These are phyloP conservation scores for Thuidium tamariscinum DNA, from an alignment of 225 moss, liverwort and hornwort genomes.

Conservation along the genomic window DNA sequence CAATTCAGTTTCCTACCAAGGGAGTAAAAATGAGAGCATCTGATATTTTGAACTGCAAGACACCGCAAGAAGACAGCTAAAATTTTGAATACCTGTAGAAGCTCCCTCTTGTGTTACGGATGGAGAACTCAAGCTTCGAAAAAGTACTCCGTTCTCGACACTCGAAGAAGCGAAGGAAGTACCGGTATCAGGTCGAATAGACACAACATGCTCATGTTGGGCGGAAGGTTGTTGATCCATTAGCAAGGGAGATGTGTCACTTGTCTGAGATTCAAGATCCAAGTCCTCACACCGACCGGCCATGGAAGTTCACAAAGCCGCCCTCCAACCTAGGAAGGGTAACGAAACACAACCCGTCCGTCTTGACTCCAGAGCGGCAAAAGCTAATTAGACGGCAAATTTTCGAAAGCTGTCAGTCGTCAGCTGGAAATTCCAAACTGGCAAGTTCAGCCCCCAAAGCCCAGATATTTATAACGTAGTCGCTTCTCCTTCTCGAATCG, in stretches of 20 bases:
- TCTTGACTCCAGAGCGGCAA: background rate
- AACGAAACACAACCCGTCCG: conserved; percentile 6
- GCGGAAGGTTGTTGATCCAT: conserved; percentile 30
- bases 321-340: conserved; percentile 18
- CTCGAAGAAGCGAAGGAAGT: conserved; percentile 3
- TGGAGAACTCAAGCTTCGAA: conserved; percentile 19
- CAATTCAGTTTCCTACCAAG: background rate
- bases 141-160: conserved; percentile 10
- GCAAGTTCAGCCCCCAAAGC: background rate
- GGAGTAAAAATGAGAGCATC: background rate
- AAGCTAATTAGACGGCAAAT: background rate
- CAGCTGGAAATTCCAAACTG: background rate
- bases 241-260: conserved; percentile 53
- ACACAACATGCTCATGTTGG: conserved; percentile 42
- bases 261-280: conserved; percentile 51
- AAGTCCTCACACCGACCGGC: conserved; percentile 45
- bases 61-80: background rate
- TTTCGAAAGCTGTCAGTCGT: background rate
- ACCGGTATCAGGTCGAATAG: conserved; percentile 17
- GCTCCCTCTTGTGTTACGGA: conserved; percentile 4
- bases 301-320: conserved; percentile 38
- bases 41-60: background rate
- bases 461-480: background rate
- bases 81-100: conserved; percentile 5
- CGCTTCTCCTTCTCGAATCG: background rate